A percentile compares a stretch with the other conserved stretches of the same genome.
These are phyloP conservation scores for Populus pruinosa DNA, from an alignment of 345 rosid genomes.

Conservation along the genomic window DNA sequence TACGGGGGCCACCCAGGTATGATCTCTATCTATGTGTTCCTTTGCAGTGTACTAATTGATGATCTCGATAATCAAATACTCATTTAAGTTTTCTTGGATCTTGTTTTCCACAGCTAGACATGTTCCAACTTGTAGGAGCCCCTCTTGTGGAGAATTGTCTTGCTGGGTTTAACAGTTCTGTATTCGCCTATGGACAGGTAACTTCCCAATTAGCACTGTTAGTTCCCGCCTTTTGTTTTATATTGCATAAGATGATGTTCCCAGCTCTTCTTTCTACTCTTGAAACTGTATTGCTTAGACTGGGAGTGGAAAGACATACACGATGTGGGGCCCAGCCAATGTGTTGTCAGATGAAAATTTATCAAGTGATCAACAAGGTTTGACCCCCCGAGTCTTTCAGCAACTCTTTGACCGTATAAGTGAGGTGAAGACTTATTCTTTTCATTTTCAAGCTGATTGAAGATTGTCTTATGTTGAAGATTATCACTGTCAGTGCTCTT, in stretches of 20 bases:
- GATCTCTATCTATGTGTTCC: neutral
- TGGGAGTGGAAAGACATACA: constrained; percentile 96
- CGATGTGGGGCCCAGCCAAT: constrained; percentile 97
- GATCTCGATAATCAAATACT: neutral
- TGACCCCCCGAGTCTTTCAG: constrained; percentile 88
- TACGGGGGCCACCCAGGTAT: constrained; percentile 70
- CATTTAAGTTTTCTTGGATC: neutral
- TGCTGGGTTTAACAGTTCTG: constrained; percentile 97
- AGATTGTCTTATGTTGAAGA: constrained; percentile 2
- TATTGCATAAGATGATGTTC: neutral
- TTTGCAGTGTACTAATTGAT: neutral
- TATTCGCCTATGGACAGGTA: constrained; percentile 99
- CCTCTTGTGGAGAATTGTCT: constrained; percentile 95
- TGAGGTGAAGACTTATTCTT: constrained; percentile 53
- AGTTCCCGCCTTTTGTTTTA: neutral
- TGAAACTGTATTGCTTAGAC: constrained; percentile 48
- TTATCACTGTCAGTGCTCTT: constrained; percentile 4
- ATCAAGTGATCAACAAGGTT: constrained; percentile 72
- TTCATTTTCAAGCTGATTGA: constrained; percentile 10
- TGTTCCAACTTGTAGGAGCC: constrained; percentile 79
- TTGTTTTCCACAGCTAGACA: constrained; percentile 51
- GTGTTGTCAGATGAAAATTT: constrained; percentile 61
- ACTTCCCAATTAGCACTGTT: constrained; percentile 5
- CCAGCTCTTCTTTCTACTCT: constrained; percentile 3
- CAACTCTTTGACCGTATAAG: constrained; percentile 72